Evolutionary conservation across 192 early-diverging fungal species (phyloP).

Genomic region (Pilaira anomala): DNA sequence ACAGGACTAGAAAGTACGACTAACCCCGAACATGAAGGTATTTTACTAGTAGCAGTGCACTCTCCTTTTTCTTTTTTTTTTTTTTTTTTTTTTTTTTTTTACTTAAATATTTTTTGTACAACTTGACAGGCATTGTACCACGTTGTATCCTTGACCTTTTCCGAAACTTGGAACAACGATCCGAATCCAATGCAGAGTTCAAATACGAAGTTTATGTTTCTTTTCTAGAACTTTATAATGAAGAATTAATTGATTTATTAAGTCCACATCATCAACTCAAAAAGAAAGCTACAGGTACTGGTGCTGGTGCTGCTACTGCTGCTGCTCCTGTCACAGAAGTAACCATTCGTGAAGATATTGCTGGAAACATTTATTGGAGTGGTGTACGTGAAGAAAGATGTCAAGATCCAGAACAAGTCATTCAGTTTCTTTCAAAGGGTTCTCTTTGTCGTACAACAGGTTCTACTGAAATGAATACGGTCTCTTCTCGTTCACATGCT

Average conservation of each 20-base stretch:
- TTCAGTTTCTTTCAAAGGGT: slow-evolving; percentile 51
- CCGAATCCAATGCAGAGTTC: slow-evolving; percentile 32
- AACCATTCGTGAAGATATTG: slow-evolving; percentile 75
- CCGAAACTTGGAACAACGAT: slow-evolving; percentile 27
- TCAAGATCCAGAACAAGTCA: slow-evolving; percentile 58
- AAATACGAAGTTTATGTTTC: slow-evolving; percentile 64
- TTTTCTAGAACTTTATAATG: slow-evolving; percentile 96
- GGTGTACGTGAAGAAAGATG: slow-evolving; percentile 82
- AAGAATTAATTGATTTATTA: slow-evolving; percentile 89
- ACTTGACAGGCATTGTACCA: slow-evolving; percentile 61
- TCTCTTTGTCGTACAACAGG: slow-evolving; percentile 66
- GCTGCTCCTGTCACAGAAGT: slow-evolving; percentile 24
- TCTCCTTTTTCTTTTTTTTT: slow-evolving; percentile 4
- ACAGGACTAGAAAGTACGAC: slow-evolving; percentile 51
- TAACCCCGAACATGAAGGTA: slow-evolving; percentile 31
- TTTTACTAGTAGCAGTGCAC: background rate
- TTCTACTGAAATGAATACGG: slow-evolving; percentile 93
- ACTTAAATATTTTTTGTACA: slow-evolving; percentile 7
- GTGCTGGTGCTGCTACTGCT: background rate
- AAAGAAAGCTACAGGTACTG: slow-evolving; percentile 24
- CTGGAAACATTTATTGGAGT: slow-evolving; percentile 82
- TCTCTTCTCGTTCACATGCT: slow-evolving; percentile 92
- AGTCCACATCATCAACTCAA: slow-evolving; percentile 31
- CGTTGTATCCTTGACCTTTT: slow-evolving; percentile 65
- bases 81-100: slow-evolving; percentile 1